phyloP scores from a whole-genome alignment of 129 eudicot genomes.

The Artemisia argyi region DNA sequence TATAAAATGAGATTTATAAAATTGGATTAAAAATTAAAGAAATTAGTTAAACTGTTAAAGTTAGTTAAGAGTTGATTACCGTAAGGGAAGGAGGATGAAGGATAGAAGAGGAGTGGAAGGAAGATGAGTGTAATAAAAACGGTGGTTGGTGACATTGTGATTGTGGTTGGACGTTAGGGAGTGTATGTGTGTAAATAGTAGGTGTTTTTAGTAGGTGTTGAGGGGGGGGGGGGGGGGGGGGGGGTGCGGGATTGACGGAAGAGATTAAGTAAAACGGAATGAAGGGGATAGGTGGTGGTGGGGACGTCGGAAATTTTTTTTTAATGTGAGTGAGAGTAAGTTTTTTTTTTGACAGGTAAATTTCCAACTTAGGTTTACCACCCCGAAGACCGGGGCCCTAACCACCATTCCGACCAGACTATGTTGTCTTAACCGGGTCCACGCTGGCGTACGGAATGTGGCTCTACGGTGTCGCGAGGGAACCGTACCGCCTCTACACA shows the following conservation, averaged over 20 bases:
- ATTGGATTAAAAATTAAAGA: not conserved
- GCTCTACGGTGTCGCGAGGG: too few relatives aligned
- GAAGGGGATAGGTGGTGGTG: conserved; percentile 31
- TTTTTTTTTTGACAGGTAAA: too few relatives aligned
- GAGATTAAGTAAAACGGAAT: conserved; percentile 33
- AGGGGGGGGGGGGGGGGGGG: too few relatives aligned
- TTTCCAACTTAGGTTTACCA: too few relatives aligned
- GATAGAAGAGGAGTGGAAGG: conserved; percentile 30
- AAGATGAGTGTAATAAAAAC: not conserved
- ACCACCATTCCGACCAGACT: too few relatives aligned
- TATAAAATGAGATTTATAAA: too few relatives aligned
- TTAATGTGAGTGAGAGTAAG: conserved; percentile 15
- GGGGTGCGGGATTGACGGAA: conserved; percentile 54
- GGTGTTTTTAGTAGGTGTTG: not conserved
- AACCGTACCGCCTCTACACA: too few relatives aligned
- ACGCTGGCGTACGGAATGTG: too few relatives aligned
- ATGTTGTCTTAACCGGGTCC: too few relatives aligned
- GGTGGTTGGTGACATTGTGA: conserved; percentile 45
- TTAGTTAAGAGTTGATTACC: conserved; percentile 39
- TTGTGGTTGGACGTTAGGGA: conserved; percentile 24
- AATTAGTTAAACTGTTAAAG: conserved; percentile 6
- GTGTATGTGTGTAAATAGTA: conserved; percentile 20
- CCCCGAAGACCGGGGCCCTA: too few relatives aligned
- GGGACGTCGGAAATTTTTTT: conserved; percentile 28
- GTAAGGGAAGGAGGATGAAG: conserved; percentile 47